phyloP scores from a whole-genome alignment of 2,329 filamentous ascomycete species.

The Aspergillus sp. region DNA sequence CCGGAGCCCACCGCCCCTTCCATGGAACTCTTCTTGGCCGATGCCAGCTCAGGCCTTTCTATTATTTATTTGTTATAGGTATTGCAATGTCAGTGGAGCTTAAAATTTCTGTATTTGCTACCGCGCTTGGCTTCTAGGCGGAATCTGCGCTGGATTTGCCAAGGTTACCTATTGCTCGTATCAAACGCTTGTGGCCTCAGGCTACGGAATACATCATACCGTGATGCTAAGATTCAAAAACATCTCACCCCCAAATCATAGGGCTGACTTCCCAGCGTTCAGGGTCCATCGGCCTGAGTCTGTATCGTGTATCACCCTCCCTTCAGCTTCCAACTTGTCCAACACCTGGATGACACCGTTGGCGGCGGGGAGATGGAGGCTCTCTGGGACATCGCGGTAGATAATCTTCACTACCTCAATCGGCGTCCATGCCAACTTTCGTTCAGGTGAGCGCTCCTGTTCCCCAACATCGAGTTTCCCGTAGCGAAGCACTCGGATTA shows the following conservation, averaged over 20 bases:
- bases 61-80: background rate
- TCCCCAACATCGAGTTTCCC: conserved; percentile 34
- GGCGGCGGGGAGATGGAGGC: conserved; percentile 73
- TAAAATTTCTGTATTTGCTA: background rate
- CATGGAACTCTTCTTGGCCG: conserved; percentile 1
- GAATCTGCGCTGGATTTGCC: background rate
- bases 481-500: conserved; percentile 63
- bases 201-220: background rate
- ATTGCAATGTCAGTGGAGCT: background rate
- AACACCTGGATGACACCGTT: conserved; percentile 76
- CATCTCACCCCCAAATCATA: conserved; percentile 23
- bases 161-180: background rate
- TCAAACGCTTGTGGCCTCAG: background rate
- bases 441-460: conserved; percentile 34
- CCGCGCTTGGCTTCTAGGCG: background rate
- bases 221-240: background rate
- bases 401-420: conserved; percentile 87
- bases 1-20: conserved; percentile 1
- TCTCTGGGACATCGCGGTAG: conserved; percentile 75
- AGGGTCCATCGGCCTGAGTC: conserved; percentile 32
- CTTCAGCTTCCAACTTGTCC: conserved; percentile 73
- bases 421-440: conserved; percentile 57
- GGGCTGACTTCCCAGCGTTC: conserved; percentile 27
- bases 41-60: background rate
- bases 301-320: conserved; percentile 53